These are phyloP conservation scores for Gossypium raimondii DNA, from an alignment of 345 rosid species.

Conservation along the genomic window DNA sequence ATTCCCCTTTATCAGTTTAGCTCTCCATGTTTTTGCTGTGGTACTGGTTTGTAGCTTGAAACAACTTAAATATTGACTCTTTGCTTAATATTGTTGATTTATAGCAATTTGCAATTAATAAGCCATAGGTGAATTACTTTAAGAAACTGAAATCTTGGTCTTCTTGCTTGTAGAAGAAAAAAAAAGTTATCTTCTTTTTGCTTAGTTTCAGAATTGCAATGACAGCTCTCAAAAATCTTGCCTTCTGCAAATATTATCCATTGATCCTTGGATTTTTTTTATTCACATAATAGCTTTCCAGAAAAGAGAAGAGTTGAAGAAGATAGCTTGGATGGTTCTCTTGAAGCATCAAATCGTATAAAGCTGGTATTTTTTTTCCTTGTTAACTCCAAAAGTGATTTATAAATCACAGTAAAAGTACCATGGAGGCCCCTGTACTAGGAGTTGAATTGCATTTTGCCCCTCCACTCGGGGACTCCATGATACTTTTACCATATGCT, in stretches of 20 bases:
- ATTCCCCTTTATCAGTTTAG: slow-evolving; percentile 17
- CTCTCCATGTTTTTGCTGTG: slow-evolving; percentile 23
- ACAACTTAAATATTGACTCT: slow-evolving; percentile 18
- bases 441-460: too few relatives aligned
- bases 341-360: slow-evolving; percentile 44
- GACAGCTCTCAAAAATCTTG: slow-evolving; percentile 17
- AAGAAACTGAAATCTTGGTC: slow-evolving; percentile 15
- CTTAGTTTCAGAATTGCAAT: slow-evolving; percentile 14
- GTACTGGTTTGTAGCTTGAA: slow-evolving; percentile 26
- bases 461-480: too few relatives aligned
- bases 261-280: slow-evolving; percentile 30
- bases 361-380: slow-evolving; percentile 50
- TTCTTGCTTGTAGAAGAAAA: slow-evolving; percentile 16
- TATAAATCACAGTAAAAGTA: neutral
- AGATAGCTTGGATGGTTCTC: slow-evolving; percentile 41
- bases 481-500: too few relatives aligned
- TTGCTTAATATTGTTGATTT: neutral
- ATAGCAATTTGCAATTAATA: slow-evolving; percentile 11
- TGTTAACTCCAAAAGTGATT: slow-evolving; percentile 6
- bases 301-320: slow-evolving; percentile 52
- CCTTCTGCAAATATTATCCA: slow-evolving; percentile 17
- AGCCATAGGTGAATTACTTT: slow-evolving; percentile 2
- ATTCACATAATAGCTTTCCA: slow-evolving; percentile 58
- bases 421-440: too few relatives aligned
- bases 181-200: neutral